These are phyloP conservation scores for Phytophthora pistaciae DNA, from an alignment of 352 stramenopile genomes.

Conservation along the genomic window DNA sequence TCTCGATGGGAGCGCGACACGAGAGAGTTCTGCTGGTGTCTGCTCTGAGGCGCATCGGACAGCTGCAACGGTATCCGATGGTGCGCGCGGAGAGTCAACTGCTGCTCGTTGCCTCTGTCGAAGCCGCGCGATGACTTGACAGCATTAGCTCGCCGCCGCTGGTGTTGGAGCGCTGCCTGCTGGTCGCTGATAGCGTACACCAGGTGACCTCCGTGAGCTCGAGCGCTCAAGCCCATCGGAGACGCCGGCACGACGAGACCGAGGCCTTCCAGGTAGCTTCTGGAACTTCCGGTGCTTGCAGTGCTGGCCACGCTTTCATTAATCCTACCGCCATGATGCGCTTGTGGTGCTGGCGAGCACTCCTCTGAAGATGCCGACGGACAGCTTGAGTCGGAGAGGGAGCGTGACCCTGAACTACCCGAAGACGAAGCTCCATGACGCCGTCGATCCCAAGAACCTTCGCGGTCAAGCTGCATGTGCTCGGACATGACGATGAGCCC, in stretches of 20 bases:
- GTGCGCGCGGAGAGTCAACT: slow-evolving; percentile 22
- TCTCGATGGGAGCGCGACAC: slow-evolving; percentile 9
- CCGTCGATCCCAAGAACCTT: slow-evolving; percentile 17
- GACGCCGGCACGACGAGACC: slow-evolving; percentile 7
- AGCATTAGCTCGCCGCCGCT: slow-evolving; percentile 9
- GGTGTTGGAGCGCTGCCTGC: slow-evolving; percentile 21
- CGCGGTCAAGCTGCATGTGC: slow-evolving; percentile 18
- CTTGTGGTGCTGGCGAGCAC: neutral
- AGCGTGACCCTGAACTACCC: slow-evolving; percentile 17
- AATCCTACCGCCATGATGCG: neutral
- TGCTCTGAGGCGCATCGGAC: slow-evolving; percentile 1
- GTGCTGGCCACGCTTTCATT: slow-evolving; percentile 15
- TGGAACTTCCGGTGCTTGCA: slow-evolving; percentile 11
- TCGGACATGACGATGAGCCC: slow-evolving; percentile 31
- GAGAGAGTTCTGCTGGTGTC: slow-evolving; percentile 1
- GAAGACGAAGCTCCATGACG: slow-evolving; percentile 16
- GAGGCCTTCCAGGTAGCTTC: slow-evolving; percentile 3
- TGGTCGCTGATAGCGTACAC: slow-evolving; percentile 23
- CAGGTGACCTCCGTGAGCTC: slow-evolving; percentile 9
- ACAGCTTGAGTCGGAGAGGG: slow-evolving; percentile 21
- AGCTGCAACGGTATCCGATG: slow-evolving; percentile 8
- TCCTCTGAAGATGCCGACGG: slow-evolving; percentile 23
- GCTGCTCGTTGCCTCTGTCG: slow-evolving; percentile 14
- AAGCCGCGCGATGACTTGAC: slow-evolving; percentile 20
- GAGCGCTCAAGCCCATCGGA: slow-evolving; percentile 1